A percentile compares a stretch with the other conserved stretches of the same genome.
These are phyloP conservation scores for Entophlyctis luteolus DNA, from an alignment of 192 early-diverging fungal genomes.

Conservation along the genomic window DNA sequence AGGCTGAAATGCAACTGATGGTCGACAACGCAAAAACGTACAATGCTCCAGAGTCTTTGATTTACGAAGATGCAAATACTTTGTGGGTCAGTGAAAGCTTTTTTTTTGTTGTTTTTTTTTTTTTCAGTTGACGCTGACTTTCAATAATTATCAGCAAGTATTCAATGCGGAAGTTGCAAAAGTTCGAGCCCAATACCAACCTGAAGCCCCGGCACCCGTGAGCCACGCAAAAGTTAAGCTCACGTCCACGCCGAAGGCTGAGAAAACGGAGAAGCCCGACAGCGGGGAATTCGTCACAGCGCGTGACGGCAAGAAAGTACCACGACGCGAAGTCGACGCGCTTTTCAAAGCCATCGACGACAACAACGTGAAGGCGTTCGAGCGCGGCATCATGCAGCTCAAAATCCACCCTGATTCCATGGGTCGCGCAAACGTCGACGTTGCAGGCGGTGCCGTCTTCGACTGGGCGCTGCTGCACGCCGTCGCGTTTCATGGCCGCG, in stretches of 20 bases:
- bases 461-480: slow-evolving; percentile 86
- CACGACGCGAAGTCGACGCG: slow-evolving; percentile 24
- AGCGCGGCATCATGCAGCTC: slow-evolving; percentile 16
- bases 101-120: neutral
- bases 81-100: slow-evolving; percentile 12
- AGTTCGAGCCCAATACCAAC: slow-evolving; percentile 2
- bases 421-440: slow-evolving; percentile 38
- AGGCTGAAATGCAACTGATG: slow-evolving; percentile 75
- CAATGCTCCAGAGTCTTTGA: slow-evolving; percentile 78
- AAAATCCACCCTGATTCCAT: slow-evolving; percentile 41
- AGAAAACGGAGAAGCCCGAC: neutral
- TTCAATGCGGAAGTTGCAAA: slow-evolving; percentile 22
- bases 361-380: slow-evolving; percentile 31
- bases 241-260: neutral
- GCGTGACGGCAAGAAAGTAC: slow-evolving; percentile 4
- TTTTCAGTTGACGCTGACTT: neutral
- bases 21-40: slow-evolving; percentile 91
- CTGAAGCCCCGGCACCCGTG: neutral
- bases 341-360: slow-evolving; percentile 39
- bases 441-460: slow-evolving; percentile 49
- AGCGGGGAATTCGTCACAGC: neutral
- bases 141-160: slow-evolving; percentile 2
- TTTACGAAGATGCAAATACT: slow-evolving; percentile 39
- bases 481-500: slow-evolving; percentile 74
- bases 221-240: neutral